Base-by-base conservation (phyloP, 768 basidiomycete species). In the Tricholoma terreum region DNA sequence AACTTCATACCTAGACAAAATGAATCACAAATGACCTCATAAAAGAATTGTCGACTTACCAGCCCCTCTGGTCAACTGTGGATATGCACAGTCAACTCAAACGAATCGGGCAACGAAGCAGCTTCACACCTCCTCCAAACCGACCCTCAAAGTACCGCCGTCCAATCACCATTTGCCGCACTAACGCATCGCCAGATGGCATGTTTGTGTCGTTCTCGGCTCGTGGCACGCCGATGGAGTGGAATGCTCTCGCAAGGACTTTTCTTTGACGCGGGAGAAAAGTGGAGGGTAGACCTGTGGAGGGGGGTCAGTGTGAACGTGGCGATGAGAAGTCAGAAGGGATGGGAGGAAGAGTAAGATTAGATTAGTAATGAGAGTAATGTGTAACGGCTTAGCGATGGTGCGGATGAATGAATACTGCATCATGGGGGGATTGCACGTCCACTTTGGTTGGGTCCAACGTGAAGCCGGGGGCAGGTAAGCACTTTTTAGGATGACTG, bases 151-250 rank as follows among this genome's bases (percentile, higher is more conserved):
- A 98, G 71, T 87, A 98, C 27, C 90, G 78, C 72, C 98, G 97
- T 0, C 96, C 95, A 62, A 89, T 92, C 24, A 96, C 69, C 72
- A 97, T 89, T 69, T 98, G 97, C 19, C 97, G 80, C n/a, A 91
- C 81, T 5, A 99, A 81, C 0, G 90, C 90, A 70, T 99, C 97
- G 0, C 97, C 97, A 6, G 89, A 90, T 1, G 96, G 96, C 89
- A 98, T 92, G 68, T 98, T 98, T 15, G 85, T 82, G 58, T 96
- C 93, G 62, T 91, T 86, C 69, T 92, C 90, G 27, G 97, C 90
- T 95, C 96, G 98, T 1, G 94, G 83, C 1, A 94, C 95, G 49
- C 97, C 97, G 36, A 97, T 81, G 0, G 87, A 84, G 48, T 94
- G 89, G 74, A 98, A 98, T 56, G 85, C 82, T 2, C 93, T 92